Conservation (phyloP, 257 asterid genomes). For the Solanum arcanum region DNA sequence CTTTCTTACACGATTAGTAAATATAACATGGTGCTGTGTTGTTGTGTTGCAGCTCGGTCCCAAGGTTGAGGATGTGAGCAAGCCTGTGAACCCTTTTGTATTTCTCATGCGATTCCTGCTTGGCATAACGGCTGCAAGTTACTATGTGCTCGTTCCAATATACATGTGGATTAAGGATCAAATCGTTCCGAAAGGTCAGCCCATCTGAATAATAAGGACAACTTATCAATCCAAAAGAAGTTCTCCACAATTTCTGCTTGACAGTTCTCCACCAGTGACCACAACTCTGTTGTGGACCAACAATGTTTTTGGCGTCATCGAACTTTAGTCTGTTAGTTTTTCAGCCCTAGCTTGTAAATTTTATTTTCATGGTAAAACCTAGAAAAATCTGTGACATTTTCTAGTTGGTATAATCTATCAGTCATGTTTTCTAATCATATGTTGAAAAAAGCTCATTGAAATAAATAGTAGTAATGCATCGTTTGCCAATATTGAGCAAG, state of each 20-base stretch:
- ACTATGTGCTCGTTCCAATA: conserved; percentile 25
- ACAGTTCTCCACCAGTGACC: not conserved
- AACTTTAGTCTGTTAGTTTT: not conserved
- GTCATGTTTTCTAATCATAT: not conserved
- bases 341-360: not conserved
- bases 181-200: conserved; percentile 24
- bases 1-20: not conserved
- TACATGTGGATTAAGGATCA: conserved; percentile 40
- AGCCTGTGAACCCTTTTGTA: conserved; percentile 21
- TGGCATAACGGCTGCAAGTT: conserved; percentile 24
- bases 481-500: not conserved
- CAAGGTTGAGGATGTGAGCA: conserved; percentile 27
- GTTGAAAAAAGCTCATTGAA: not conserved
- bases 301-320: not conserved
- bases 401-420: not conserved
- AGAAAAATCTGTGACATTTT: not conserved
- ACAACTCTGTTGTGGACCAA: not conserved
- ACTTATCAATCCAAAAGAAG: not conserved
- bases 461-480: not conserved
- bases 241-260: not conserved
- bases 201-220: conserved; percentile 10
- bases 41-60: conserved; percentile 27
- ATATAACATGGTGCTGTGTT: not conserved
- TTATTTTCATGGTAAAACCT: not conserved
- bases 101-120: conserved; percentile 19